Evolutionary conservation across 2,329 filamentous ascomycete species (phyloP).

Genomic region (Sclerotinia borealis): DNA sequence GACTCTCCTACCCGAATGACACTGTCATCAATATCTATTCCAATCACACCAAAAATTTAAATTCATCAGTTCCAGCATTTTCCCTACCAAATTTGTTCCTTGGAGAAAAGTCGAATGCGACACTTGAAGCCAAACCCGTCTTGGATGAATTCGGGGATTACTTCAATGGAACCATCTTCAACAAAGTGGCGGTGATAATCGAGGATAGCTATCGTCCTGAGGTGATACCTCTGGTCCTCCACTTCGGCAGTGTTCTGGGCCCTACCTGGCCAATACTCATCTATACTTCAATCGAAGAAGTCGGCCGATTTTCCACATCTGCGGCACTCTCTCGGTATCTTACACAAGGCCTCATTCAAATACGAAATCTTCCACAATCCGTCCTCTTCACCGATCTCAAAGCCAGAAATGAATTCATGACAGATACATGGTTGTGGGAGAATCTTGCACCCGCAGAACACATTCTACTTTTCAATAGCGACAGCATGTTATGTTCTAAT

Average conservation of each 20-base stretch:
- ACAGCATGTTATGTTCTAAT: constrained; percentile 34
- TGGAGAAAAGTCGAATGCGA: background rate
- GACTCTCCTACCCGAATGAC: constrained; percentile 22
- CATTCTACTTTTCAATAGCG: constrained; percentile 34
- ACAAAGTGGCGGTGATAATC: constrained; percentile 35
- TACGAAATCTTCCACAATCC: constrained; percentile 35
- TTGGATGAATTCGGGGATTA: constrained; percentile 9
- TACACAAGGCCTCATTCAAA: constrained; percentile 31
- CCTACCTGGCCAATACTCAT: constrained; percentile 41
- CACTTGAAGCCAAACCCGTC: background rate
- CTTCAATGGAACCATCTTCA: constrained; percentile 24
- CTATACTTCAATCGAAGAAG: constrained; percentile 34
- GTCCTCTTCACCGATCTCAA: constrained; percentile 33
- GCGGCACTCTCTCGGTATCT: constrained; percentile 36
- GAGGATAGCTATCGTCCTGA: constrained; percentile 34
- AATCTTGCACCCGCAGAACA: constrained; percentile 31
- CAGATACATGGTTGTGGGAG: constrained; percentile 33
- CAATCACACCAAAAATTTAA: constrained; percentile 3
- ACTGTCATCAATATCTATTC: constrained; percentile 20
- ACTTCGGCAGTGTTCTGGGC: constrained; percentile 37
- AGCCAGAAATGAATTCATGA: constrained; percentile 29
- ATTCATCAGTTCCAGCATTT: background rate
- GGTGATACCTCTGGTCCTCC: constrained; percentile 36
- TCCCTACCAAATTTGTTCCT: background rate
- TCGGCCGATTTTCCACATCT: constrained; percentile 29